These are phyloP conservation scores for Helicocarpus griseus DNA, from an alignment of 2,329 filamentous ascomycete species.

Conservation along the genomic window DNA sequence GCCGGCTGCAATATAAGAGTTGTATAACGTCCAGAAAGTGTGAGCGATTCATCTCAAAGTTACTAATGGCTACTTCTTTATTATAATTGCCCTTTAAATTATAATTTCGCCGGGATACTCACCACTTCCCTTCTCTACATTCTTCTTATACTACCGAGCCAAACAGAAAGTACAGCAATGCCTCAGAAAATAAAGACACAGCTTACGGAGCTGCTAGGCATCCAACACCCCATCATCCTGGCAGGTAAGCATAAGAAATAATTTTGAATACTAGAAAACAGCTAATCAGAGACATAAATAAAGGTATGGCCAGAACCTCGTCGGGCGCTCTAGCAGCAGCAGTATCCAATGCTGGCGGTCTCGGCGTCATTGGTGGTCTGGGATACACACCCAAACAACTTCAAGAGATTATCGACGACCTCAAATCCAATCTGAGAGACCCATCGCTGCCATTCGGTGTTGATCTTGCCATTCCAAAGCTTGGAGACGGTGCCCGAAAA, in stretches of 20 bases:
- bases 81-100: neutral
- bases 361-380: constrained; percentile 52
- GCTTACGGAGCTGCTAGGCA: constrained; percentile 66
- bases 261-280: too few relatives aligned
- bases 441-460: constrained; percentile 75
- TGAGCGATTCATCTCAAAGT: too few relatives aligned
- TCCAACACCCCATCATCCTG: constrained; percentile 79
- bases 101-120: neutral
- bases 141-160: neutral
- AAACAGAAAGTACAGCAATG: neutral
- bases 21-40: neutral
- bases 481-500: constrained; percentile 71
- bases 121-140: neutral
- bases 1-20: neutral
- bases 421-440: constrained; percentile 63
- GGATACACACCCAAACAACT: constrained; percentile 65
- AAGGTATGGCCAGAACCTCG: constrained; percentile 79
- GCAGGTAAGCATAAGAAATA: constrained; percentile 99
- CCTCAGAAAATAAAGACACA: constrained; percentile 66
- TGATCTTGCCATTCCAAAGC: constrained; percentile 82
- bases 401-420: constrained; percentile 70
- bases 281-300: constrained; percentile 87
- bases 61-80: too few relatives aligned
- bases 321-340: constrained; percentile 70
- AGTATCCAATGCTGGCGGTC: constrained; percentile 77